phyloP scores from a whole-genome alignment of 192 early-diverging fungal species.

The Pecoramyces ruminantium region DNA sequence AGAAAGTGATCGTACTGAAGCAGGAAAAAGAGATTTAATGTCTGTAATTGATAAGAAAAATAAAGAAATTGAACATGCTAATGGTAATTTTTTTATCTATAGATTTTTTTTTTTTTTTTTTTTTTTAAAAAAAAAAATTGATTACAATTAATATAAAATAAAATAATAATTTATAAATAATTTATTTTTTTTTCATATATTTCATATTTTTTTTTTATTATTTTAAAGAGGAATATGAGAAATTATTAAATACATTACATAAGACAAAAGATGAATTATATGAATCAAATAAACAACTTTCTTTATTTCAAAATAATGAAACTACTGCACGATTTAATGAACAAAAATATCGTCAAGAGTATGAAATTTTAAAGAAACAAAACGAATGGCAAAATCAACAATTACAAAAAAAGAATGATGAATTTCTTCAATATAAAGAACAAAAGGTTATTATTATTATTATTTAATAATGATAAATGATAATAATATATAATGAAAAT shows the following conservation, averaged over 20 bases:
- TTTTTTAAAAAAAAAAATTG: no score
- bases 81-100: neutral
- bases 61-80: neutral
- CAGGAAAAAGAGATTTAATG: neutral
- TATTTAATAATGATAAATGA: no score
- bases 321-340: neutral
- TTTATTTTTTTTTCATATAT: no score
- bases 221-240: neutral
- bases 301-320: neutral
- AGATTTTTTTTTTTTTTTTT: no score
- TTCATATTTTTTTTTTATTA: no score
- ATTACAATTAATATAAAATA: no score
- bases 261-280: neutral
- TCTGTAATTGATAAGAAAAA: neutral
- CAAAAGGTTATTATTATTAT: no score
- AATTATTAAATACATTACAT: neutral
- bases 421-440: neutral
- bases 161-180: no score
- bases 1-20: neutral
- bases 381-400: neutral
- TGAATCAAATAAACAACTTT: neutral
- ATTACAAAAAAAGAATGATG: neutral
- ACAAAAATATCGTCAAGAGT: neutral
- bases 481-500: no score
- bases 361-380: neutral